phyloP scores from a whole-genome alignment of 1,139 yeast species.

The Wickerhamomyces sp. region DNA sequence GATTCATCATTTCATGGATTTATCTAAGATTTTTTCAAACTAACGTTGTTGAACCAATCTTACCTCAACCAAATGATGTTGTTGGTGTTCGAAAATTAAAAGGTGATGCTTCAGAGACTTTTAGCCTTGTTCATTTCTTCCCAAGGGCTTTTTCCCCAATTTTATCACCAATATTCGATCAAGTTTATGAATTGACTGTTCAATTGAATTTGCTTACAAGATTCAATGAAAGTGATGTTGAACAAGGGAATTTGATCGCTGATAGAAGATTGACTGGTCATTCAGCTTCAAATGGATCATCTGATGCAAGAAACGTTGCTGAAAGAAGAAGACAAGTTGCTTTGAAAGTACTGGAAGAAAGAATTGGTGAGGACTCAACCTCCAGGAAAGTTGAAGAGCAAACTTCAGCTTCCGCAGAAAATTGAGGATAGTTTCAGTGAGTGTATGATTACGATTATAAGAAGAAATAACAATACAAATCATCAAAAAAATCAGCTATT shows the following conservation, averaged over 20 bases:
- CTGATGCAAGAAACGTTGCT: conserved; percentile 53
- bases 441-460: too few species aligned
- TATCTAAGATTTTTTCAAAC: conserved; percentile 75
- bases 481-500: too few species aligned
- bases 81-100: conserved; percentile 34
- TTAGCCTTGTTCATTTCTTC: conserved; percentile 77
- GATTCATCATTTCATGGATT: conserved; percentile 66
- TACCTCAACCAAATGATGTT: conserved; percentile 25
- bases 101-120: conserved; percentile 91
- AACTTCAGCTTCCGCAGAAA: background rate
- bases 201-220: conserved; percentile 55
- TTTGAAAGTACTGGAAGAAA: conserved; percentile 72
- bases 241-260: conserved; percentile 68
- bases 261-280: conserved; percentile 44
- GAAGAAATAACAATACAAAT: background rate
- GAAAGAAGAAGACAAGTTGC: conserved; percentile 88
- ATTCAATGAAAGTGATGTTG: conserved; percentile 66
- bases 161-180: conserved; percentile 49
- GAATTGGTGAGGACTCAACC: conserved; percentile 35
- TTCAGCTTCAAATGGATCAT: conserved; percentile 22
- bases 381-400: background rate
- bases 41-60: conserved; percentile 32
- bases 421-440: too few species aligned
- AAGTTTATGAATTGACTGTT: conserved; percentile 48
- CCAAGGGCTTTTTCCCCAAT: conserved; percentile 55